A percentile compares a stretch with the other conserved stretches of the same genome.
phyloP scores from a whole-genome alignment of 352 stramenopile species.

The Pythium brachiatum region DNA sequence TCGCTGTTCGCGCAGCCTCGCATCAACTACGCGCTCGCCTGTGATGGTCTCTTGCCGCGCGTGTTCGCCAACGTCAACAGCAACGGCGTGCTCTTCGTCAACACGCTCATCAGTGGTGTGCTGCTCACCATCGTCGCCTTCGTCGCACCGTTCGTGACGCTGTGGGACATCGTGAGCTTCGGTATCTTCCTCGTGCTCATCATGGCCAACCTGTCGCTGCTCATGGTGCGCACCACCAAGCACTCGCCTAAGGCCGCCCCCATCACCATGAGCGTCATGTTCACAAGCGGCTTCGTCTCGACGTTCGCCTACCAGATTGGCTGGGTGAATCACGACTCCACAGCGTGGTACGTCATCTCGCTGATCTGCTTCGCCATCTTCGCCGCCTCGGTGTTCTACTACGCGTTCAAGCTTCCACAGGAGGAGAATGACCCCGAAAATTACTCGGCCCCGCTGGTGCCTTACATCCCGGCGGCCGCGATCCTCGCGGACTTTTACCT shows the following conservation, averaged over 20 bases:
- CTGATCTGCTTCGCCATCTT: slow-evolving; percentile 52
- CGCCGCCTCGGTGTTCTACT: slow-evolving; percentile 30
- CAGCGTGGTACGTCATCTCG: slow-evolving; percentile 34
- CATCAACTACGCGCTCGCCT: slow-evolving; percentile 90
- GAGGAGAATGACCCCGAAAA: slow-evolving; percentile 38
- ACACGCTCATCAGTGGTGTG: slow-evolving; percentile 59
- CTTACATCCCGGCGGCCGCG: slow-evolving; percentile 50
- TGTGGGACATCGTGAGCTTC: slow-evolving; percentile 88
- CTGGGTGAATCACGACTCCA: slow-evolving; percentile 43
- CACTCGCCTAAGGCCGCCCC: slow-evolving; percentile 33
- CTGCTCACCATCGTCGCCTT: slow-evolving; percentile 69
- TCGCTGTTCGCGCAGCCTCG: slow-evolving; percentile 90
- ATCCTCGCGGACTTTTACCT: slow-evolving; percentile 73
- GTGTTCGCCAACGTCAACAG: slow-evolving; percentile 86
- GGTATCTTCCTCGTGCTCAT: slow-evolving; percentile 87
- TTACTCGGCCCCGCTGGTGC: slow-evolving; percentile 63
- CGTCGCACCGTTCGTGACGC: slow-evolving; percentile 66
- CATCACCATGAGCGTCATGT: slow-evolving; percentile 18
- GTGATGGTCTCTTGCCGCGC: slow-evolving; percentile 89
- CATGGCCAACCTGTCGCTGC: slow-evolving; percentile 70
- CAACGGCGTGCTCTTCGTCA: slow-evolving; percentile 78
- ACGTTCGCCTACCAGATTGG: slow-evolving; percentile 71
- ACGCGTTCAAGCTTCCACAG: slow-evolving; percentile 62
- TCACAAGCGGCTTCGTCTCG: slow-evolving; percentile 35
- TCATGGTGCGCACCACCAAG: slow-evolving; percentile 66